Percentiles rank a stretch among this genome's conserved stretches.
Evolutionary conservation across 495 filamentous ascomycete species (phyloP).

Genomic region (Trypethelium eluteriae): DNA sequence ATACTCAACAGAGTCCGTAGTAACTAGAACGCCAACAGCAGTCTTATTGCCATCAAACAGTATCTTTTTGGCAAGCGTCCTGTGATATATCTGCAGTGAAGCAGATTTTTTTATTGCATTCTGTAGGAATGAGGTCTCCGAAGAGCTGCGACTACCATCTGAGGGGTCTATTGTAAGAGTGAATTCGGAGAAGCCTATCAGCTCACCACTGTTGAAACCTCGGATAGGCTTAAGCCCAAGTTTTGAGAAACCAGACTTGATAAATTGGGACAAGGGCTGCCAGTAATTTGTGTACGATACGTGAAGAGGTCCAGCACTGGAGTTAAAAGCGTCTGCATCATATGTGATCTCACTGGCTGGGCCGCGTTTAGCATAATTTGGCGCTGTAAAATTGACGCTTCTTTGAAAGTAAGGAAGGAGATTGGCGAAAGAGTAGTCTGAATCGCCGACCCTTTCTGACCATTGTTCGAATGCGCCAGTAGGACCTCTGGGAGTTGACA

Average conservation of each 20-base stretch:
- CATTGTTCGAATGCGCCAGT: slow-evolving; percentile 43
- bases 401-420: slow-evolving; percentile 50
- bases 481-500: slow-evolving; percentile 27
- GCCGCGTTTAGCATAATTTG: slow-evolving; percentile 33
- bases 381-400: slow-evolving; percentile 45
- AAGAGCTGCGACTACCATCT: slow-evolving; percentile 33
- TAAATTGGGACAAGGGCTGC: slow-evolving; percentile 39
- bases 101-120: slow-evolving; percentile 22
- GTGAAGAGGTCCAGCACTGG: slow-evolving; percentile 41
- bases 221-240: slow-evolving; percentile 35
- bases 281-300: slow-evolving; percentile 47
- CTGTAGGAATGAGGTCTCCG: slow-evolving; percentile 40
- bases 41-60: slow-evolving; percentile 40
- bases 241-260: slow-evolving; percentile 26
- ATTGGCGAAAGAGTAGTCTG: slow-evolving; percentile 46
- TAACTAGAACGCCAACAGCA: slow-evolving; percentile 44
- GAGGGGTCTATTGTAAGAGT: slow-evolving; percentile 33
- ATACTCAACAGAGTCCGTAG: slow-evolving; percentile 32
- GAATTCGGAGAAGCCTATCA: slow-evolving; percentile 32
- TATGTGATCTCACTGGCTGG: slow-evolving; percentile 43
- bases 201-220: slow-evolving; percentile 29
- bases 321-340: slow-evolving; percentile 33
- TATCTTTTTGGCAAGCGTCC: slow-evolving; percentile 39
- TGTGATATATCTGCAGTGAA: slow-evolving; percentile 33
- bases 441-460: slow-evolving; percentile 51